phyloP scores from a whole-genome alignment of 768 basidiomycete genomes.

The Lepiota brunneoincarnata region DNA sequence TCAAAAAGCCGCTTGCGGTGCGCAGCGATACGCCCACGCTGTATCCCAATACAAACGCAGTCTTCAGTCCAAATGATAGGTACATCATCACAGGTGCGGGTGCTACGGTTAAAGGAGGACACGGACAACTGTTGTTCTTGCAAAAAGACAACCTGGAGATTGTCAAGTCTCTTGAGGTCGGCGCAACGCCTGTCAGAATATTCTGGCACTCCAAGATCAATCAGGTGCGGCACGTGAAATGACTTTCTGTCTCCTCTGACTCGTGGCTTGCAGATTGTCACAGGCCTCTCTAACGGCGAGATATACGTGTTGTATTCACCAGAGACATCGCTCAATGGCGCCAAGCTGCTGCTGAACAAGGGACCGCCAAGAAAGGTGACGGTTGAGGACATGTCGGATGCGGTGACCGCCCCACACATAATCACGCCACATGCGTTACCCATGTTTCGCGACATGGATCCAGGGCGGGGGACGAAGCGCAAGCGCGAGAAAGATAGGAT shows the following conservation, averaged over 20 bases:
- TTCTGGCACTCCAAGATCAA: constrained; percentile 98
- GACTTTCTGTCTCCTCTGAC: constrained; percentile 15
- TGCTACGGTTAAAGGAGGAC: constrained; percentile 59
- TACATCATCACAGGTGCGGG: constrained; percentile 83
- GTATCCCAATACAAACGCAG: constrained; percentile 91
- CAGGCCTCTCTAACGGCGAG: constrained; percentile 84
- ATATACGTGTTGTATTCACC: constrained; percentile 94
- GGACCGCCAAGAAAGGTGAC: constrained; percentile 81
- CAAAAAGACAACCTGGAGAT: constrained; percentile 67
- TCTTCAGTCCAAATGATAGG: constrained; percentile 94
- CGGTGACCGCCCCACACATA: constrained; percentile 82
- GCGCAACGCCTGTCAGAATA: constrained; percentile 84
- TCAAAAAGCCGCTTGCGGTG: constrained; percentile 85
- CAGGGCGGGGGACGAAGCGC: constrained; percentile 75
- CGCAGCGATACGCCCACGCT: constrained; percentile 65
- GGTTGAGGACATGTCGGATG: constrained; percentile 86
- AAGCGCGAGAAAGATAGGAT: constrained; percentile 85
- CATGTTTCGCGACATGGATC: constrained; percentile 85
- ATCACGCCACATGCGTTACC: constrained; percentile 89
- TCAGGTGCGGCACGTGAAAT: constrained; percentile 58
- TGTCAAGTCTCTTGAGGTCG: constrained; percentile 64
- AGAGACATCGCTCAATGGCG: constrained; percentile 84
- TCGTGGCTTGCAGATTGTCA: constrained; percentile 61
- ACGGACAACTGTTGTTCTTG: constrained; percentile 74
- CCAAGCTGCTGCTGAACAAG: constrained; percentile 84